Base-by-base conservation (phyloP, 1,139 yeast species). In the Geotrichum reessii region DNA sequence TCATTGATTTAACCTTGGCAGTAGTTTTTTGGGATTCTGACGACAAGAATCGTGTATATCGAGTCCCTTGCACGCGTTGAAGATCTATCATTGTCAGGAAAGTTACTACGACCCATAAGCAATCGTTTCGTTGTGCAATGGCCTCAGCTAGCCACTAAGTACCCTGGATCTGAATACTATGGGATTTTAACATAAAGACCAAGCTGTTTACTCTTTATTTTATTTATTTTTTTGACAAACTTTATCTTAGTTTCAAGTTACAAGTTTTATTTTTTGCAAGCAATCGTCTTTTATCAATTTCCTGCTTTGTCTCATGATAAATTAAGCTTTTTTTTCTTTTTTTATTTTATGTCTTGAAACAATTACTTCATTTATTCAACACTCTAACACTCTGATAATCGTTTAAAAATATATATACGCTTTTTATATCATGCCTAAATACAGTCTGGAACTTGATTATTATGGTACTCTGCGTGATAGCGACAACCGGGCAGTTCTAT, bases 41-140 rank as follows among this genome's bases (percentile, higher is more conserved):
- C 70, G 12, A 82, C 91, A 0, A 78, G 82, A 59, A 85, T 93
- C 33, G 73, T 93, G 0, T 93, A 92, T 67, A 76, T 93, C 27
- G 99, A 93, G 72, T 87, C 96, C 53, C 77, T 93, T 55, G 99
- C 99, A 0, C 76, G 99, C 53, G 97, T 92, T 3, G 77, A 78
- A 57, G 75, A 76, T 17, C 77, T 93, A 60, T 91, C 97, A 69
- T 73, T 91, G 44, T 84, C 93, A 25, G 99, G 98, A 0, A 71
- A 74, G 55, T 72, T 92, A 31, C 71, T 91, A 9, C 74, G 86
- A 58, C 91, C 91, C 2, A 75, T 92, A 1, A 76, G 86, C 1
- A 88, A 91, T 67, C 75, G 93, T 31, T 86, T 93, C 62, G 69
- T 93, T 0, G 98, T 93, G 7, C 99, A 93, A 70, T 93, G 99